These are phyloP conservation scores for Apiotrichum porosum DNA, from an alignment of 1,284 basidiomycete species.

Conservation along the genomic window DNA sequence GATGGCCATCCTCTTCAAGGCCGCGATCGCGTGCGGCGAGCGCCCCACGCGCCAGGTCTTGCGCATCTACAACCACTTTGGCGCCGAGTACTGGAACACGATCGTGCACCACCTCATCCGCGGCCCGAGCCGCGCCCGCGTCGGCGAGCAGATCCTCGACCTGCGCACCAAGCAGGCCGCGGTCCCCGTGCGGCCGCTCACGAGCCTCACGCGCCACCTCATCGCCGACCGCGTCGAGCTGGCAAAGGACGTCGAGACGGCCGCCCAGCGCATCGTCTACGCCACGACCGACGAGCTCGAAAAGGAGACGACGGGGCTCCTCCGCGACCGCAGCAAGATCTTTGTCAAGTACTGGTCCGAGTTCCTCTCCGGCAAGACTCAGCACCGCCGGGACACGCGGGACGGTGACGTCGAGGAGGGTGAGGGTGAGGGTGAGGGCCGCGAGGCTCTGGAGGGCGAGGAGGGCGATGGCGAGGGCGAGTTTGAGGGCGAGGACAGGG, in stretches of 20 bases:
- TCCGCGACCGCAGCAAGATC: too few species aligned
- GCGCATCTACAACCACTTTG: conserved; percentile 13
- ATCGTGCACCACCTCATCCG: not conserved
- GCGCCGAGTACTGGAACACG: conserved; percentile 1
- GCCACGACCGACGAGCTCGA: not conserved
- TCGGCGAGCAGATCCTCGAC: not conserved
- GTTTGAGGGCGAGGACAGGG: too few species aligned
- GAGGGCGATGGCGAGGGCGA: too few species aligned
- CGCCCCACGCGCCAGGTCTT: conserved; percentile 20
- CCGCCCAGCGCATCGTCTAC: conserved; percentile 3
- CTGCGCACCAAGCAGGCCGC: not conserved
- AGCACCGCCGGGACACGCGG: too few species aligned
- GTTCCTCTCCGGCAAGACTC: too few species aligned
- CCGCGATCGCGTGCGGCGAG: conserved; percentile 20
- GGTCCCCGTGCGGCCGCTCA: not conserved
- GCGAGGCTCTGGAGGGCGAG: not conserved
- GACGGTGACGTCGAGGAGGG: not conserved
- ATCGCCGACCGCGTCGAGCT: conserved; percentile 7
- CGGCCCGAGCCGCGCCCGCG: not conserved
- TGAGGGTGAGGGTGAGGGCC: too few species aligned
- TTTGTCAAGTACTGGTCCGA: not conserved
- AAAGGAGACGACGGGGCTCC: too few species aligned
- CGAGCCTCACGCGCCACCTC: not conserved
- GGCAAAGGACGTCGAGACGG: conserved; percentile 6
- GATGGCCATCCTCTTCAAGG: conserved; percentile 26